phyloP scores from a whole-genome alignment of 1,139 yeast genomes.

The Entelexis sorbosivorans region DNA sequence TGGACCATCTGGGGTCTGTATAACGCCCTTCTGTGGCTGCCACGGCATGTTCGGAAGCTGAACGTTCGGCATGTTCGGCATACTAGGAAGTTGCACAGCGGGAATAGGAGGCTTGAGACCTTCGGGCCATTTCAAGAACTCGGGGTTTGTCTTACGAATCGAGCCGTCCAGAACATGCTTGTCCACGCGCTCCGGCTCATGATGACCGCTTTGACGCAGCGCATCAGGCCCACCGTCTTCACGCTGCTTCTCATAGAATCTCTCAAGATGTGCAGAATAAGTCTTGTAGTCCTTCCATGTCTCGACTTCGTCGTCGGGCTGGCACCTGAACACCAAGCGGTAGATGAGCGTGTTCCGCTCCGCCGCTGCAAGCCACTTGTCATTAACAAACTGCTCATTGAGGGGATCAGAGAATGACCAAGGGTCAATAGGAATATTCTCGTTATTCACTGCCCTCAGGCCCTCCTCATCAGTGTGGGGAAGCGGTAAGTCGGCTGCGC shows the following conservation, averaged over 20 bases:
- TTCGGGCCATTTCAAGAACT: constrained; percentile 1
- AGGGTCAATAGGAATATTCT: constrained; percentile 56
- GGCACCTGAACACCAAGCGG: constrained; percentile 80
- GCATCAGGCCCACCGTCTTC: constrained; percentile 23
- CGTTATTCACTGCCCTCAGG: constrained; percentile 20
- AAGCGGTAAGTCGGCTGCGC: constrained; percentile 19
- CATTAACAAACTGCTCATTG: constrained; percentile 65
- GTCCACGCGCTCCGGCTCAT: constrained; percentile 22
- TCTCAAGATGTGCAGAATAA: constrained; percentile 35
- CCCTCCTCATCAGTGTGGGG: constrained; percentile 24
- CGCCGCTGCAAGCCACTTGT: constrained; percentile 80
- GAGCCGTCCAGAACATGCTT: constrained; percentile 19
- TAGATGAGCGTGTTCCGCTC: constrained; percentile 70
- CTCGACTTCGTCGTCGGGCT: constrained; percentile 81
- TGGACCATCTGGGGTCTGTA: not conserved
- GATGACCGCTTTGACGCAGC: constrained; percentile 15
- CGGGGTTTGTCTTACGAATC: constrained; percentile 14
- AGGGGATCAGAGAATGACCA: constrained; percentile 81
- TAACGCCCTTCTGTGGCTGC: not conserved
- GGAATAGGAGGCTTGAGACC: not conserved
- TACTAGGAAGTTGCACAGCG: not conserved
- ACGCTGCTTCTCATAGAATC: constrained; percentile 28
- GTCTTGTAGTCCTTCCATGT: constrained; percentile 86
- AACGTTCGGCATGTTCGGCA: not conserved
- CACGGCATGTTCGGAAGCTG: not conserved